These are phyloP conservation scores for Gillenia trifoliata DNA, from an alignment of 306 rosid species.

Conservation along the genomic window DNA sequence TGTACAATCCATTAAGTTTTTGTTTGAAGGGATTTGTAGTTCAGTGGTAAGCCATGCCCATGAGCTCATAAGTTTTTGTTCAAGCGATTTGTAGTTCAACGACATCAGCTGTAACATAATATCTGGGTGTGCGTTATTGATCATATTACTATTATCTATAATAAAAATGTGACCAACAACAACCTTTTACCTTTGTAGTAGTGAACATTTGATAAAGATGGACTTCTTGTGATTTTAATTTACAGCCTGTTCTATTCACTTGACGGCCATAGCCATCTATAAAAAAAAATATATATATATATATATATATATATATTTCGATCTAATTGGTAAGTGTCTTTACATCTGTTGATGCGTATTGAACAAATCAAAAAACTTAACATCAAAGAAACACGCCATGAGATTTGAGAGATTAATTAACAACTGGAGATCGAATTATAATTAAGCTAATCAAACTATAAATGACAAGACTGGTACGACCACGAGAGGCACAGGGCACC, in stretches of 20 bases:
- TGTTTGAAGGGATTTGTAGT: no score
- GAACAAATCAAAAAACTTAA: background rate
- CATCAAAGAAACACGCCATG: background rate
- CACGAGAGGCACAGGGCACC: slow-evolving; percentile 53
- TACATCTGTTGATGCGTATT: background rate
- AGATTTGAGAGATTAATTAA: slow-evolving; percentile 6
- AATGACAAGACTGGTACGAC: slow-evolving; percentile 13
- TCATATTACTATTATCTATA: no score
- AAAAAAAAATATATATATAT: no score
- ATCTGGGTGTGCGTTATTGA: no score
- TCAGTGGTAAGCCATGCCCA: no score
- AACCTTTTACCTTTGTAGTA: background rate
- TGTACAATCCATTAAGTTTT: background rate
- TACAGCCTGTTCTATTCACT: no score
- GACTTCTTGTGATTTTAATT: background rate
- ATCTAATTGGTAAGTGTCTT: background rate
- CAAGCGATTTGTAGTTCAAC: no score
- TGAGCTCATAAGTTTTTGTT: no score
- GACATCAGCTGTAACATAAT: no score
- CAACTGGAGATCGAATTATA: background rate
- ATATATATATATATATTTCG: no score
- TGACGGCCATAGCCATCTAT: no score
- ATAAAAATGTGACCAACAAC: background rate
- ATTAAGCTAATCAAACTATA: background rate
- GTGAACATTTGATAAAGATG: background rate